Evolutionary conservation across 805 yeast species (phyloP).

Genomic region (Diddensiella transvaalensis): DNA sequence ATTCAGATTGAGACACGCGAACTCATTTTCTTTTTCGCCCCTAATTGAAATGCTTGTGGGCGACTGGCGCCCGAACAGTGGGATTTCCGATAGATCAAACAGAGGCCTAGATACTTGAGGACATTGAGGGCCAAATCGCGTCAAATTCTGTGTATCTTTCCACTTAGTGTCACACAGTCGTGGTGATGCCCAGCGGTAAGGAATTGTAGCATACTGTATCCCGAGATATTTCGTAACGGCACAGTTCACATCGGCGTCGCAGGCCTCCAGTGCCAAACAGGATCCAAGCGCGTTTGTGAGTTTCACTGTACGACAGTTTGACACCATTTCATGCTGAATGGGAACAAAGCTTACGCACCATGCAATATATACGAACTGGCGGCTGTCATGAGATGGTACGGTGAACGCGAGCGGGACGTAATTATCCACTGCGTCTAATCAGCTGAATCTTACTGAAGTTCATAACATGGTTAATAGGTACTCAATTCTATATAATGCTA

Average conservation of each 20-base stretch:
- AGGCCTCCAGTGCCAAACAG: not conserved
- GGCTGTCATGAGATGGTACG: too few relatives aligned
- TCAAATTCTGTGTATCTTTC: not conserved
- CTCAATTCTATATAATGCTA: too few relatives aligned
- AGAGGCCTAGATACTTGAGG: not conserved
- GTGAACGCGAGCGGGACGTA: too few relatives aligned
- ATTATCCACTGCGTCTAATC: too few relatives aligned
- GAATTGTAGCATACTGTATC: not conserved
- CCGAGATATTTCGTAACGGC: not conserved
- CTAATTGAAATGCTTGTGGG: not conserved
- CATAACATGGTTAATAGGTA: too few relatives aligned
- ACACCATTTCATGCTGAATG: not conserved
- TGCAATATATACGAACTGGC: too few relatives aligned
- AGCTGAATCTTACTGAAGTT: too few relatives aligned
- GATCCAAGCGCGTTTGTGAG: not conserved
- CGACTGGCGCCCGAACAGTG: conserved; percentile 24
- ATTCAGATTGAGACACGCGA: conserved; percentile 26
- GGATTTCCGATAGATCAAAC: conserved; percentile 11
- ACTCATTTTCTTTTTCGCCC: conserved; percentile 22
- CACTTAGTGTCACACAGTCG: not conserved
- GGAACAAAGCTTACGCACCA: too few relatives aligned
- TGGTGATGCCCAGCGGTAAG: not conserved
- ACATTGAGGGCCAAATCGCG: not conserved
- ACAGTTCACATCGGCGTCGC: not conserved
- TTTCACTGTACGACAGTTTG: not conserved